Evolutionary conservation across 306 rosid species (phyloP).

Genomic region (Corylus americana): DNA sequence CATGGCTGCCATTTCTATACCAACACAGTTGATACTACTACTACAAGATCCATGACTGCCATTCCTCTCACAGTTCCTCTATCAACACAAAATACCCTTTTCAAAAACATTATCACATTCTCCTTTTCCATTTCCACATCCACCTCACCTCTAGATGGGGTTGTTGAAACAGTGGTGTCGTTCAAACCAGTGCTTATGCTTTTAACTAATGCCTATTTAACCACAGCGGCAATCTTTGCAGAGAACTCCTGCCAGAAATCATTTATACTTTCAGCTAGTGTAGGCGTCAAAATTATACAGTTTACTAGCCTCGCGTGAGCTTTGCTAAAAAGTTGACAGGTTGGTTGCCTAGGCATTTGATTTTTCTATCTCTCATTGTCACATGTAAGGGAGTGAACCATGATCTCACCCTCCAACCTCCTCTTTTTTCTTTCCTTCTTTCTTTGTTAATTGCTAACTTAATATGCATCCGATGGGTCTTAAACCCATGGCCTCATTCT

Average conservation of each 20-base stretch:
- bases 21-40: no score
- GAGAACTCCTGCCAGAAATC: background rate
- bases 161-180: background rate
- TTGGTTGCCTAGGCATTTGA: slow-evolving; percentile 4
- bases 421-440: background rate
- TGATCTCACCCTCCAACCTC: background rate
- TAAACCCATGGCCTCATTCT: background rate
- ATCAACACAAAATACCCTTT: background rate
- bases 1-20: background rate
- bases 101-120: background rate
- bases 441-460: background rate
- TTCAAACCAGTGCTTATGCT: background rate
- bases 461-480: background rate
- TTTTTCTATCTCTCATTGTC: background rate
- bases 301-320: background rate
- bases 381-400: background rate
- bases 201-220: background rate
- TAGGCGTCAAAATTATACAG: background rate
- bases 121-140: background rate
- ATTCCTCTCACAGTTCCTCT: background rate
- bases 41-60: background rate
- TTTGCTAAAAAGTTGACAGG: background rate
- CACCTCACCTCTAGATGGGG: background rate
- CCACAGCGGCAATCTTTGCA: background rate
- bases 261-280: background rate